phyloP scores from a whole-genome alignment of 164 flowering plant genomes.

The Amborella trichopoda region DNA sequence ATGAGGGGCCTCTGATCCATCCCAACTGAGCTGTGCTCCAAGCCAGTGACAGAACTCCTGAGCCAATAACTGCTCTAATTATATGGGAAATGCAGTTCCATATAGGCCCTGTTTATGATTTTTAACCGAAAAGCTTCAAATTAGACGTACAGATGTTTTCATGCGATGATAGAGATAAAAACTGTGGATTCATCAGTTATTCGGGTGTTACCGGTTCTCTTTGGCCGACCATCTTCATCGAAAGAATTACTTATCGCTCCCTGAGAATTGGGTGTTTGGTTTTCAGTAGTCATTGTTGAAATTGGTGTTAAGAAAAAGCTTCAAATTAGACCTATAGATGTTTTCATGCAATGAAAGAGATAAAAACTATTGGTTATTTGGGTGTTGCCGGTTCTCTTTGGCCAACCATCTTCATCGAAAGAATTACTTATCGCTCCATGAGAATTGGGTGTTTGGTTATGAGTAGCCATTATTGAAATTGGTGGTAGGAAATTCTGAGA shows the following conservation, averaged over 20 bases:
- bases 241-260: slow-evolving; percentile 10
- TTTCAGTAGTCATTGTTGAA: not conserved
- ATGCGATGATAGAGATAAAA: not conserved
- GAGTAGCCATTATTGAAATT: not conserved
- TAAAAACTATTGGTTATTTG: not conserved
- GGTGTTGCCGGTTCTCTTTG: slow-evolving; percentile 25
- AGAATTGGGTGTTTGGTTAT: slow-evolving; percentile 5
- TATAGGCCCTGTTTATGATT: slow-evolving; percentile 28
- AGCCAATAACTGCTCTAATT: slow-evolving; percentile 70
- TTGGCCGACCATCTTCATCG: slow-evolving; percentile 23
- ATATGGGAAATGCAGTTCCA: slow-evolving; percentile 74
- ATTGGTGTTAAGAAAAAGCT: not conserved
- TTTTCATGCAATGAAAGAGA: not conserved
- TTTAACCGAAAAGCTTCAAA: not conserved
- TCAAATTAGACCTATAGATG: not conserved
- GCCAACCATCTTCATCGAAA: slow-evolving; percentile 21
- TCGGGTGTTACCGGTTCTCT: slow-evolving; percentile 23
- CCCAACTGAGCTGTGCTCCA: slow-evolving; percentile 76
- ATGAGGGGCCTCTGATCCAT: slow-evolving; percentile 62
- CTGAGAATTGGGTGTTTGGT: slow-evolving; percentile 7
- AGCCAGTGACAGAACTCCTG: slow-evolving; percentile 73
- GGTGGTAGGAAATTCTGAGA: not conserved
- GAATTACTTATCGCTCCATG: slow-evolving; percentile 11
- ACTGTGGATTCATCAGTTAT: not conserved
- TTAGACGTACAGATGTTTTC: not conserved